Evolutionary conservation across 2,329 filamentous ascomycete genomes (phyloP).

Genomic region (Neobulgaria alba): DNA sequence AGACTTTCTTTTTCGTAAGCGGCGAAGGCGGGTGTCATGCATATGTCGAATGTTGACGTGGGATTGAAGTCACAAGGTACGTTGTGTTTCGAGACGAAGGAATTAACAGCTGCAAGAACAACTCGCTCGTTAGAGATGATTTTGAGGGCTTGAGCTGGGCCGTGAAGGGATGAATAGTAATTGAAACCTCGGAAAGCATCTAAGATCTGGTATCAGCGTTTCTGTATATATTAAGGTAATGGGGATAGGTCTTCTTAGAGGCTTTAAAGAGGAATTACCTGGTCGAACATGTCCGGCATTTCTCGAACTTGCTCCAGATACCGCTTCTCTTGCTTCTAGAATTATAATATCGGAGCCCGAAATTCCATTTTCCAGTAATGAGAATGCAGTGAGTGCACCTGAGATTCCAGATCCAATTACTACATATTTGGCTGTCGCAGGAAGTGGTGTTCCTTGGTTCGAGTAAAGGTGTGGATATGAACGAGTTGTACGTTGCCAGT

Average conservation of each 20-base stretch:
- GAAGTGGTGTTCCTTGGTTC: conserved; percentile 29
- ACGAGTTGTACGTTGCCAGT: conserved; percentile 39
- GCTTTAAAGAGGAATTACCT: no score
- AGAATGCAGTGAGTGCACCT: no score
- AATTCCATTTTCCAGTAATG: no score
- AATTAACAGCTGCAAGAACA: conserved; percentile 33
- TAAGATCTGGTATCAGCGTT: no score
- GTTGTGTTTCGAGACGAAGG: conserved; percentile 34
- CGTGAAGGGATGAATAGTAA: conserved; percentile 35
- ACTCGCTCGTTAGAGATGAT: conserved; percentile 37
- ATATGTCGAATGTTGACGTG: conserved; percentile 40
- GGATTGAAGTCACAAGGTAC: conserved; percentile 39
- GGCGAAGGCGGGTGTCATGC: conserved; percentile 38
- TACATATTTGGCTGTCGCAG: conserved; percentile 14
- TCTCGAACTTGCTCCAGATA: conserved; percentile 28
- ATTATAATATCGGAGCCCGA: conserved; percentile 26
- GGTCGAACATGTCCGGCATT: conserved; percentile 32
- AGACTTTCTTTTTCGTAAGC: conserved; percentile 35
- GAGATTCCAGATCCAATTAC: conserved; percentile 8
- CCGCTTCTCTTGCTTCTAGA: conserved; percentile 28
- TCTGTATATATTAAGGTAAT: no score
- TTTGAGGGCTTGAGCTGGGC: conserved; percentile 36
- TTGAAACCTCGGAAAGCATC: conserved; percentile 41
- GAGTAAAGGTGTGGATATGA: conserved; percentile 34
- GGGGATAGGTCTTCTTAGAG: no score